Conservation (phyloP, 2,329 filamentous ascomycete species). For the Chaetomium globosum region DNA sequence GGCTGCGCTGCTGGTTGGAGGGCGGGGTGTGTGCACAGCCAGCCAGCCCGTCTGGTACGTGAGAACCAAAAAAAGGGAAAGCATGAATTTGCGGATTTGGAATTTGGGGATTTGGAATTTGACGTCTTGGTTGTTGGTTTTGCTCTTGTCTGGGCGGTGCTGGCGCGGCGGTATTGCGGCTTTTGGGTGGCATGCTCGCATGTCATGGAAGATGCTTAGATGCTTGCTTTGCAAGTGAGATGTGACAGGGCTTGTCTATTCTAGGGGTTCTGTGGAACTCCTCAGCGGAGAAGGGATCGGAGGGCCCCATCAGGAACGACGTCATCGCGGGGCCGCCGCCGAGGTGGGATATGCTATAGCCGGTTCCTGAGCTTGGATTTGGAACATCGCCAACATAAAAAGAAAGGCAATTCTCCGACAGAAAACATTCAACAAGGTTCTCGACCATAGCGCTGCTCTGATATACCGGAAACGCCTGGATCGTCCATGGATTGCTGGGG, state of each 20-base stretch:
- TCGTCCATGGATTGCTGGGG: not conserved
- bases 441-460: not conserved
- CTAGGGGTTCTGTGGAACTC: too few relatives aligned
- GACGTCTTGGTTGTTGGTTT: not conserved
- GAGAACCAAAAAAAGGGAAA: not conserved
- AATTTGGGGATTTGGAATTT: conserved; percentile 3
- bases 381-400: not conserved
- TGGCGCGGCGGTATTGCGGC: not conserved
- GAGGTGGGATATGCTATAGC: not conserved
- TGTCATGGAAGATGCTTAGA: not conserved
- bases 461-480: conserved; percentile 4
- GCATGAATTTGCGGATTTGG: conserved; percentile 6
- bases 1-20: conserved; percentile 35
- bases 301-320: not conserved
- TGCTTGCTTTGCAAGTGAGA: too few relatives aligned
- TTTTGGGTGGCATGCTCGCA: not conserved
- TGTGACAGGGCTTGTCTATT: too few relatives aligned
- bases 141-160: too few relatives aligned
- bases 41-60: not conserved
- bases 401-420: not conserved
- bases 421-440: not conserved
- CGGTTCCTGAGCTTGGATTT: not conserved
- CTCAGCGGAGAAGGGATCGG: not conserved
- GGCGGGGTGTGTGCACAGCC: conserved; percentile 4
- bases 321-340: conserved; percentile 6